Base-by-base conservation (phyloP, 208 protist species). In the Leishmania tarentolae region DNA sequence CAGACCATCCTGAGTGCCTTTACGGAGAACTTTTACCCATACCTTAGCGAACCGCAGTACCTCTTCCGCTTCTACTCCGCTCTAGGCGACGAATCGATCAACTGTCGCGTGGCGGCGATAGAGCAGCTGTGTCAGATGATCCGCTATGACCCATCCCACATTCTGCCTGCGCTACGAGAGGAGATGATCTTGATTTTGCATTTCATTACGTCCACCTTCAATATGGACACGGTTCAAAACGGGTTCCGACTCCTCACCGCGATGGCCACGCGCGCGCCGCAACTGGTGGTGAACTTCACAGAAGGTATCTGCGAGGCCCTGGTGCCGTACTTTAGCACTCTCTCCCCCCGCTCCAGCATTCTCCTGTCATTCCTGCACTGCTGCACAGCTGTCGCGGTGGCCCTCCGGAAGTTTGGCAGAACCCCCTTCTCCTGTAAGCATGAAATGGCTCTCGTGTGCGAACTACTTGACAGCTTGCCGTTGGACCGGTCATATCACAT, bases 51-150 rank as follows among this genome's bases (percentile, higher is more conserved):
- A 73, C 86, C 88, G 81, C 90, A 96, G 83, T 96, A 94, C 73
- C 83, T 97, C 47, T 88, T 91, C 42, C 87, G 87, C 8, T 87
- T 97, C 66, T 96, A 91, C 76, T 82, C 90, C 2, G 93, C 91
- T 46, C 88, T 97, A 75, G 94, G 94, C 40, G 94, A 97, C 79
- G 94, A 97, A 75, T 88, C 83, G 35, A 89, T 96, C 75, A 83
- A 89, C 65, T 97, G 94, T 84, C 92, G 91, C 24, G 88, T 96
- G 59, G 92, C 91, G 24, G 92, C 91, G 19, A 84, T 90, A 3
- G 88, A 92, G 81, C 92, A 94, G 83, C 86, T 97, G 1, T 97
- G 94, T 74, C 84, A 88, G 66, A 94, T 97, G 92, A 89, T 95
- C 69, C 83, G 73, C 53, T 94, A 96, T 80, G 90, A 96, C 86